A percentile compares a stretch with the other conserved stretches of the same genome.
Evolutionary conservation across 2,329 filamentous ascomycete species (phyloP).

Genomic region (Fusarium setosum): DNA sequence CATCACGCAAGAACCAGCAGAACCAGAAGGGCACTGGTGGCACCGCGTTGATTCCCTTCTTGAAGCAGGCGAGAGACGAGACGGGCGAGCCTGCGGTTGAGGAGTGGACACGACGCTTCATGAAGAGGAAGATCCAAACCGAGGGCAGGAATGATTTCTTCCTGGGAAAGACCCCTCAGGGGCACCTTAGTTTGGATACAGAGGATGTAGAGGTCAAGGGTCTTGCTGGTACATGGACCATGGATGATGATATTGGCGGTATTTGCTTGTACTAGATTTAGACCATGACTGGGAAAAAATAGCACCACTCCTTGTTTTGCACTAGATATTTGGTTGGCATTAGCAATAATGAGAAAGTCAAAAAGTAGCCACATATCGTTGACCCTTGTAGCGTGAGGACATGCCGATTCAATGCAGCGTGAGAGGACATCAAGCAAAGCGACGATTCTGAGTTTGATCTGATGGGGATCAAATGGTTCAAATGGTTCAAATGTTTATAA

Average conservation of each 20-base stretch:
- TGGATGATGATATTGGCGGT: conserved; percentile 81
- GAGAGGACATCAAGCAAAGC: not conserved
- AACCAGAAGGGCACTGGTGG: conserved; percentile 91
- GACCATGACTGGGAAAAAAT: not conserved
- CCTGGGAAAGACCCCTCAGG: conserved; percentile 62
- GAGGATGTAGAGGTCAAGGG: conserved; percentile 68
- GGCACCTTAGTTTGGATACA: conserved; percentile 49
- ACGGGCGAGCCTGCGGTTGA: conserved; percentile 90
- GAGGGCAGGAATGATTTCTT: conserved; percentile 68
- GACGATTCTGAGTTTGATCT: not conserved
- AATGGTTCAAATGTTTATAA: not conserved
- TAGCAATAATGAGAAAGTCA: conserved; percentile 3
- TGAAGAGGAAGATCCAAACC: conserved; percentile 62
- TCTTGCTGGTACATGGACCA: conserved; percentile 87
- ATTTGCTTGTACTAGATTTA: conserved; percentile 63
- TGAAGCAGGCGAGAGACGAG: conserved; percentile 97
- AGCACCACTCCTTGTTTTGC: not conserved
- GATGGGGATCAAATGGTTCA: not conserved
- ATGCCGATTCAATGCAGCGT: too few species aligned
- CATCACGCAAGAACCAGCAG: conserved; percentile 61
- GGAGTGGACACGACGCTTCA: conserved; percentile 69
- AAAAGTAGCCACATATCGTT: too few species aligned
- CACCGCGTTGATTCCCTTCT: conserved; percentile 91
- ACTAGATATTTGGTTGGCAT: not conserved
- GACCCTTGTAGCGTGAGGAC: too few species aligned